Evolutionary conservation across 2,329 filamentous ascomycete species (phyloP), one percentile per base, ranked within the genome.

Genomic region (Akanthomyces lecanii): DNA sequence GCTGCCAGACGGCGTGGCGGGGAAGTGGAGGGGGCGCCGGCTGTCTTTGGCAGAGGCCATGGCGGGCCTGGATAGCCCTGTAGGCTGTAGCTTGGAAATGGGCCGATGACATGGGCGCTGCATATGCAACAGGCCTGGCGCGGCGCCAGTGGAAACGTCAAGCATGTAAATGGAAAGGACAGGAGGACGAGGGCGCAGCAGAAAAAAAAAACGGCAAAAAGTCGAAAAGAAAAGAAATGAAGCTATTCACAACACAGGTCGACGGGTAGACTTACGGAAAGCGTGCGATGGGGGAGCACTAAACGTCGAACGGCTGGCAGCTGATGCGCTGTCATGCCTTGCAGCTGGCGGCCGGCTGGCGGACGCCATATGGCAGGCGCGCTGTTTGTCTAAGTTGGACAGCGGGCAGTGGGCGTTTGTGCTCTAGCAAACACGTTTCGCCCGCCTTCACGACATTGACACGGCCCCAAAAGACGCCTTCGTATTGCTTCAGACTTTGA

Each of bases 321-420:
- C 50, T 11, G 47, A 36, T 33, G 58, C 12, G 51, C 59, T 48
- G 50, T 61, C 59, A n/a, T 54, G 59, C 51, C 51, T 54, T 33
- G 40, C 59, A 61, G 59, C 59, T 61, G 50, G 59, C 59, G 50
- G 59, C 59, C 59, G 50, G 51, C 59, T 52, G 51, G 59, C 51
- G 28, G 59, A 55, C 42, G 59, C 59, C 51, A 59, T 59, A 59
- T 51, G 56, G 45, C 56, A 23, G 23, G 45, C 21, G 36, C 56
- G 54, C 54, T 33, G 44, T 51, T 51, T 51, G 30, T 59, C 12
- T 48, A 58, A 51, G 47, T 25, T 50, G 21, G 45, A 33, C 36
- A 14, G 56, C 38, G 36, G 18, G 45, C 10, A 25, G 45, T 59
- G 23, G 56, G 23, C 33, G 58, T 18, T 36, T 52, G 58, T 53